Percentiles rank a stretch among this genome's conserved stretches.
phyloP scores from a whole-genome alignment of 1,284 basidiomycete species.

The Coniophora puteana region DNA sequence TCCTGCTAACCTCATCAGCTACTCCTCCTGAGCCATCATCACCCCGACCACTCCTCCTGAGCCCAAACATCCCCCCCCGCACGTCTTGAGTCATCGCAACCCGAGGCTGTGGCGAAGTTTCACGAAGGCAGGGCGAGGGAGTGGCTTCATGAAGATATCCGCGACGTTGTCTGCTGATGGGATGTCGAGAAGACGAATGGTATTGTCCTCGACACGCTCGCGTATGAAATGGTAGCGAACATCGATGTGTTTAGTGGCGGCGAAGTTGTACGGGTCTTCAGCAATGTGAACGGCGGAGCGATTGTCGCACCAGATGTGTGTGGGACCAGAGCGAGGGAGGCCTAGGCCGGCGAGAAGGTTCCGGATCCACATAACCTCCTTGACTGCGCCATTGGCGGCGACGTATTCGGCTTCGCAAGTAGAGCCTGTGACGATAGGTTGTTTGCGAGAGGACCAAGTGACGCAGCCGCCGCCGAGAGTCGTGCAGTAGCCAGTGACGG shows the following conservation, averaged over 20 bases:
- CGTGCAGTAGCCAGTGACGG: constrained; percentile 36
- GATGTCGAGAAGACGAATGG: constrained; percentile 12
- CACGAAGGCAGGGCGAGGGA: no score
- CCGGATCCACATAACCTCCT: constrained; percentile 25
- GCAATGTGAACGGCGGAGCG: no score
- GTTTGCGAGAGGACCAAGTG: no score
- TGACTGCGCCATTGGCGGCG: constrained; percentile 22
- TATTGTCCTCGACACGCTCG: constrained; percentile 16
- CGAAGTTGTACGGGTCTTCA: no score
- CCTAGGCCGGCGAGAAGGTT: constrained; percentile 21
- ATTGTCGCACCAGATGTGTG: constrained; percentile 22
- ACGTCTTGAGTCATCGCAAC: no score
- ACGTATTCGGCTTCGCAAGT: constrained; percentile 40
- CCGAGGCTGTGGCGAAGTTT: no score
- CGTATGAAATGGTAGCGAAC: constrained; percentile 26
- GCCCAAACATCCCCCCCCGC: no score
- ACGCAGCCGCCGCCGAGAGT: constrained; percentile 25
- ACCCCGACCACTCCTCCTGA: no score
- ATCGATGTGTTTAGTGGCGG: constrained; percentile 32
- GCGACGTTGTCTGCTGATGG: constrained; percentile 20
- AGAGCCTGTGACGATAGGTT: constrained; percentile 31
- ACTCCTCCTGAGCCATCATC: no score
- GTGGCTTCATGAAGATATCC: constrained; percentile 21
- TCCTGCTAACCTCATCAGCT: no score
- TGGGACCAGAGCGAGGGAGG: constrained; percentile 7